Evolutionary conservation across 2,329 filamentous ascomycete species (phyloP), one percentile per base, ranked within the genome.

Genomic region (Colletotrichum neosansevieriae): DNA sequence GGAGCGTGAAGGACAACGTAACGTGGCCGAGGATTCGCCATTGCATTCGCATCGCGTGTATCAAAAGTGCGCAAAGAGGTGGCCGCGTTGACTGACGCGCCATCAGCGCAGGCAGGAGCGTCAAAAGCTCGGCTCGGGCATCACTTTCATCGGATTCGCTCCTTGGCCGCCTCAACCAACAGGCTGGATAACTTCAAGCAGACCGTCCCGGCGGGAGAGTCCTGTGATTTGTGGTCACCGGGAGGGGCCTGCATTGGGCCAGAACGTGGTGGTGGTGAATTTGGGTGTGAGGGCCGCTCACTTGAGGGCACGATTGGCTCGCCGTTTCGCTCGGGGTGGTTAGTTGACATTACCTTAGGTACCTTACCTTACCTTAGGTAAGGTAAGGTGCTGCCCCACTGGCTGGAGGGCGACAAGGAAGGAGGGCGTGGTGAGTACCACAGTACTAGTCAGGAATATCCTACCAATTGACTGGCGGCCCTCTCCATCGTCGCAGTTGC

Each of bases 201-300:
- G 54, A 50, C 53, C 54, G 64, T 58, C 40, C 60, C 60, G 54
- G 60, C 19, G 45, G 32, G 34, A 19, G 21, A 59, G 61, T 69
- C 66, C 60, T 67, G 60, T 67, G 66, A 66, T 66, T 59, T 58
- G 45, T 56, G 49, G 66, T 56, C 56, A 69, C 61, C 38, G 44
- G 66, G 66, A 65, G 54, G 66, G 42, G 65, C 54, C 66, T 60
- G 62, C 62, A 69, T 60, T 44, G 51, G 56, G 24, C 42, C 36
- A 65, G 38, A 60, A 60, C 17, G 42, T 54, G 54, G 49, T 50
- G 65, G 58, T 64, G 45, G 58, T 63, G 42, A 21, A 21, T 12
- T 34, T 19, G 29, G 38, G 59, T 67, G 57, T 44, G 42, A 45
- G 13, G 34, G 40, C 64, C 64, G 50, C 36, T 21, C 40, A 51